Base-by-base conservation (phyloP, 2,329 filamentous ascomycete species). In the Sphaceloma murrayae region DNA sequence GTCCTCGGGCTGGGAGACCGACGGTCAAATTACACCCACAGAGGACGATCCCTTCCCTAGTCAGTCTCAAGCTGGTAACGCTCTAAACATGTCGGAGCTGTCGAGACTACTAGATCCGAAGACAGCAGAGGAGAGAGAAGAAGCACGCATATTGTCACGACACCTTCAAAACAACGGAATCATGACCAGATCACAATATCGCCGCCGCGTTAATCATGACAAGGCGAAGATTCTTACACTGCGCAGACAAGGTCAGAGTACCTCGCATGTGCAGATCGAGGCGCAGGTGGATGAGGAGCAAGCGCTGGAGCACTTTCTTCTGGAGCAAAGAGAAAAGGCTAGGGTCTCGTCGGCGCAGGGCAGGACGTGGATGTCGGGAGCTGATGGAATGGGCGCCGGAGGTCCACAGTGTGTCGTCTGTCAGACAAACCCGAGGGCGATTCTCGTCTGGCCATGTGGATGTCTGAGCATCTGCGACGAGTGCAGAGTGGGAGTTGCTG, bases 381-480 rank as follows among this genome's bases (percentile, higher is more conserved):
- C 78, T 1, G 77, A 77, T 4, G 82, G 82, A 1, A 75, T 88
- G 57, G 85, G 83, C 1, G 75, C 79, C 21, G 77, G 72, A 30
- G 80, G 85, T 0, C 86, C 87, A 2, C 83, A 85, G 53, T 98
- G 91, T 56, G 91, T 96, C 1, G 85, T 98, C 3, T 98, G 91
- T 59, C 89, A 96, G 61, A 78, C 78, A 45, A 74, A 76, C n/a
- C 79, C 87, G 2, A 74, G 91, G 13, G 93, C 85, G 5, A 83
- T 96, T 49, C 83, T 98, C 45, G 82, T 94, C 2, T 96, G 91
- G 91, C 91, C 91, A 0, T 98, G 91, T 60, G 83, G 91, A 2
- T 98, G 91, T 59, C 72, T 98, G 47, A 89, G 85, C 53, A 72
- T 96, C 9, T 96, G 91, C 59, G 91, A 98, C 61, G 91, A 96